Conservation (phyloP, 2,329 filamentous ascomycete species). For the Grosmannia huntii region DNA sequence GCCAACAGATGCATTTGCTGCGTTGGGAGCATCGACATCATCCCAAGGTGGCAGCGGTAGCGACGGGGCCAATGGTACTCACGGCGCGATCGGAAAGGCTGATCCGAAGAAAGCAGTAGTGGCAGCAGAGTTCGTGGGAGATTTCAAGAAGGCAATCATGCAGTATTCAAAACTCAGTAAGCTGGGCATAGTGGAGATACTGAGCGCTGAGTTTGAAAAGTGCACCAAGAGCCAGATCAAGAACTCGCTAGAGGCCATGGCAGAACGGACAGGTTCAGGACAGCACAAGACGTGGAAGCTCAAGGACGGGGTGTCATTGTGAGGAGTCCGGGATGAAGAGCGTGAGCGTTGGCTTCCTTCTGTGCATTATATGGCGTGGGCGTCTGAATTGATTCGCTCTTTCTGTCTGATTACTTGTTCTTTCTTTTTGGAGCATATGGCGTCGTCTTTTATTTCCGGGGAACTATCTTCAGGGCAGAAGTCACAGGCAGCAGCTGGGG, state of each 20-base stretch:
- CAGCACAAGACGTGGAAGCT: constrained; percentile 51
- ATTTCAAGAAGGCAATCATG: constrained; percentile 59
- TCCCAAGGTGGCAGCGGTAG: neutral
- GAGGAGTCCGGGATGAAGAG: neutral
- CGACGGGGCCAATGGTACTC: neutral
- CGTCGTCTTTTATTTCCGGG: neutral
- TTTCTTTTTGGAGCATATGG: neutral
- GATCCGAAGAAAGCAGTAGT: constrained; percentile 28
- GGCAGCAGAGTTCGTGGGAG: constrained; percentile 42
- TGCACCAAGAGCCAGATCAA: constrained; percentile 58
- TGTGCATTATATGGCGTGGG: neutral
- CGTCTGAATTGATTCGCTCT: neutral
- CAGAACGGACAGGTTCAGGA: constrained; percentile 40
- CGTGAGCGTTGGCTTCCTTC: neutral
- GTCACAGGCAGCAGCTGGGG: neutral
- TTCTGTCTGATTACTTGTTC: neutral
- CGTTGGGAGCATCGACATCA: constrained; percentile 1
- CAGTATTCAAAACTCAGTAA: constrained; percentile 50
- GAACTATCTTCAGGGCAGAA: neutral
- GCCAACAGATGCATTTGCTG: constrained; percentile 13
- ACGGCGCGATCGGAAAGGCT: neutral
- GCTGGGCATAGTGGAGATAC: constrained; percentile 57
- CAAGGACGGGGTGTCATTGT: constrained; percentile 14
- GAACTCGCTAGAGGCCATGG: constrained; percentile 53
- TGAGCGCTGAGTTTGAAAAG: constrained; percentile 63